Percentiles rank a stretch among this genome's conserved stretches.
Conservation (phyloP, 176 grass and related monocot species). For the Lolium multiflorum region DNA sequence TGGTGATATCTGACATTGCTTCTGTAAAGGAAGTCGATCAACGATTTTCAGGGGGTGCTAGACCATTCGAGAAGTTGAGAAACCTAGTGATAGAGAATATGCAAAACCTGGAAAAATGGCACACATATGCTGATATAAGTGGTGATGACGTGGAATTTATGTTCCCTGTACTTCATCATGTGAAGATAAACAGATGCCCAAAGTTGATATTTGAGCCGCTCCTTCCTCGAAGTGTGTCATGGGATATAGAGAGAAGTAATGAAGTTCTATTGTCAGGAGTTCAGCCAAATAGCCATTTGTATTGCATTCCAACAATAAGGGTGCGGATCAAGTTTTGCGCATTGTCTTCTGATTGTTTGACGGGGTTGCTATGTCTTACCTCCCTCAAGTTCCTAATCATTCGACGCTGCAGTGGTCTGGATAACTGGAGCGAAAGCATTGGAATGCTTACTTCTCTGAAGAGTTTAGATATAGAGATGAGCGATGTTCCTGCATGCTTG, state of each 20-base stretch:
- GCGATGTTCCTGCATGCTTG: not conserved
- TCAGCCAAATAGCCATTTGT: not conserved
- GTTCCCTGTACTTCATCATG: not conserved
- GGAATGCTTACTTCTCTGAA: not conserved
- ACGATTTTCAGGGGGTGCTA: not conserved
- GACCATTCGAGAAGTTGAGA: constrained; percentile 5
- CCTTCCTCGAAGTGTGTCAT: not conserved
- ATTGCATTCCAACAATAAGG: not conserved
- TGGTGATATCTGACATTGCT: not conserved
- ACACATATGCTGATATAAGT: not conserved
- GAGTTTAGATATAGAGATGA: not conserved
- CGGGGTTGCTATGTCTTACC: not conserved
- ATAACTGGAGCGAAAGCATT: not conserved
- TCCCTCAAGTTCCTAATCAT: not conserved
- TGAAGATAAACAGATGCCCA: not conserved
- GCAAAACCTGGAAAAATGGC: not conserved
- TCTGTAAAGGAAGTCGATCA: not conserved
- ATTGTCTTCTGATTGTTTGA: not conserved
- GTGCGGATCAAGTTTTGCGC: not conserved
- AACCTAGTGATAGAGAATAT: not conserved
- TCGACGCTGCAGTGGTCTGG: not conserved
- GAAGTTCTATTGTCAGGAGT: not conserved
- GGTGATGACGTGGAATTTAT: not conserved
- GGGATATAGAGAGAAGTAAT: not conserved
- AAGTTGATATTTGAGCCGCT: not conserved